Base-by-base conservation (phyloP, 2,329 filamentous ascomycete genomes). In the Dothistroma pini region DNA sequence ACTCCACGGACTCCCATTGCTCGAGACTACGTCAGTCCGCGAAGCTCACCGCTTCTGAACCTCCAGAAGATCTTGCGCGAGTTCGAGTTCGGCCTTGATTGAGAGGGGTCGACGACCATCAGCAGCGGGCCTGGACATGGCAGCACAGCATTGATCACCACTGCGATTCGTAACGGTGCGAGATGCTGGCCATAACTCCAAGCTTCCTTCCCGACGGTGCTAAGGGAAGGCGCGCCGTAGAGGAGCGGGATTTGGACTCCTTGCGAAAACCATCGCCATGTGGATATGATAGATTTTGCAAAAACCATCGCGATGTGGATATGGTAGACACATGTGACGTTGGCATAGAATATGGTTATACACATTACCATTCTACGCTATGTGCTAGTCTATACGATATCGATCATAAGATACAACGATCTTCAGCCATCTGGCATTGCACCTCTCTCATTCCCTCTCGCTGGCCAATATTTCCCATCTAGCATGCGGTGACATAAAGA, bases 401-500 rank as follows among this genome's bases (percentile, higher is more conserved):
- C 16, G 41, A 44, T 44, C 41, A 44, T 44, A 44, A 44, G 41
- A 44, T 44, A 19, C 41, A 44, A 19, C 8, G 41, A 44, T 44
- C 41, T 19, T 44, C 16, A 16, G n/a, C 41, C 41, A 44, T 44
- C 3, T n/a, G 41, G 41, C 16, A 44, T 44, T 44, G 12, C 41
- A 44, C 41, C n/a, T 8, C 3, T 44, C 14, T 44, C 41, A 9
- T 19, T 9, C 41, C n/a, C 41, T 3, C 41, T 2, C 14, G n/a
- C 14, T 44, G n/a, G 4, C 8, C 41, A 44, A 44, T 44, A 44
- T 14, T 44, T 44, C 16, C 41, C 8, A 44, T 48, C 22, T 56
- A 60, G 47, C 58, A 60, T 31, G 58, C 58, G 7, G 58, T 60
- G 34, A 60, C 49, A 31, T 60, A 60, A 32, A 60, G 53, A 12